These are phyloP conservation scores for Penicillium arizonense DNA, from an alignment of 495 filamentous ascomycete genomes.

Conservation along the genomic window DNA sequence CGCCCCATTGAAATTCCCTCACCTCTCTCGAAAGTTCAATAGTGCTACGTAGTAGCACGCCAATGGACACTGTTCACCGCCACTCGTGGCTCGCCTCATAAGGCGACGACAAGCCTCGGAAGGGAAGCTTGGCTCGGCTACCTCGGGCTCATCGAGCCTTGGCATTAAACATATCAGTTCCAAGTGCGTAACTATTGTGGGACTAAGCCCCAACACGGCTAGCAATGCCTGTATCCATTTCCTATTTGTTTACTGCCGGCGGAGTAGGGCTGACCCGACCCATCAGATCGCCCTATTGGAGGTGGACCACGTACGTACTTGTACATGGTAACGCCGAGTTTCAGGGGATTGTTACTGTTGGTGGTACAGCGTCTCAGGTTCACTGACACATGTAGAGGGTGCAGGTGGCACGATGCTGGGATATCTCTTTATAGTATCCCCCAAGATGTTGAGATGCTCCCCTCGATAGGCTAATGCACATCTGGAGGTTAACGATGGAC, in stretches of 20 bases:
- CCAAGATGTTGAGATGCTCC: no score
- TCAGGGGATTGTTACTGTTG: no score
- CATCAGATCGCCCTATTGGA: constrained; percentile 20
- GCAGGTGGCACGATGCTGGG: no score
- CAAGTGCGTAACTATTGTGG: constrained; percentile 9
- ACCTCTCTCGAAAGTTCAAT: neutral
- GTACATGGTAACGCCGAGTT: constrained; percentile 1
- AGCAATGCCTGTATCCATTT: neutral
- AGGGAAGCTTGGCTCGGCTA: constrained; percentile 31
- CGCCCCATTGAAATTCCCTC: neutral
- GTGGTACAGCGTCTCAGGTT: no score
- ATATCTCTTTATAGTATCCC: no score
- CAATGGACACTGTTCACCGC: constrained; percentile 10
- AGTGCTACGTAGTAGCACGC: neutral
- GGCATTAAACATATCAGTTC: neutral
- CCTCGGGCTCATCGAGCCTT: constrained; percentile 1
- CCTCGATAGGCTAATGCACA: no score
- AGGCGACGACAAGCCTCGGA: constrained; percentile 31
- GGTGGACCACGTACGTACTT: constrained; percentile 16
- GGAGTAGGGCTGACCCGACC: constrained; percentile 26
- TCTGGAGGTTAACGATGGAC: no score
- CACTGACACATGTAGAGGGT: no score
- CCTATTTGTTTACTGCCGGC: constrained; percentile 10
- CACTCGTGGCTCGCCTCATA: constrained; percentile 18
- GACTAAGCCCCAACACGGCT: neutral